phyloP scores from a whole-genome alignment of 352 stramenopile species.

The Globisporangium mamillatum region DNA sequence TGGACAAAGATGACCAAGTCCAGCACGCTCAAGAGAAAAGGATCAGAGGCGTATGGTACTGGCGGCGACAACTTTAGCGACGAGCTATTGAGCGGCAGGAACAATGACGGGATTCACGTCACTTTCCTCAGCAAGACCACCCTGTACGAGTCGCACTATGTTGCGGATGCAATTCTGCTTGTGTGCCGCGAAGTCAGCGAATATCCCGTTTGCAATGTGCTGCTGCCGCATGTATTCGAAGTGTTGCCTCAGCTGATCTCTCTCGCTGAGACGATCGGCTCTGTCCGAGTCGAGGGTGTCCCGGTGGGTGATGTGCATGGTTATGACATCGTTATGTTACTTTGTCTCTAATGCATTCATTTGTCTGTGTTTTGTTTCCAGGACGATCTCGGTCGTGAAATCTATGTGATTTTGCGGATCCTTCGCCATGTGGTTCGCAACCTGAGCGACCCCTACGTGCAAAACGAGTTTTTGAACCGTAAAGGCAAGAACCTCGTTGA shows the following conservation, averaged over 20 bases:
- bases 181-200: conserved; percentile 62
- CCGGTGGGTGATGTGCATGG: conserved; percentile 35
- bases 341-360: background rate
- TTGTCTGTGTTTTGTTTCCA: conserved; percentile 19
- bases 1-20: conserved; percentile 56
- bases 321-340: background rate
- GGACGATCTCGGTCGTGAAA: conserved; percentile 65
- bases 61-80: background rate
- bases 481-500: conserved; percentile 42
- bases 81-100: conserved; percentile 25
- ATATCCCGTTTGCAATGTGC: conserved; percentile 33
- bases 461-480: conserved; percentile 49
- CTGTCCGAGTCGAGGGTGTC: conserved; percentile 59
- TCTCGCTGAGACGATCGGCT: conserved; percentile 63
- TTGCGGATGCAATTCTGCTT: conserved; percentile 63
- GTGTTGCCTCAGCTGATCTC: conserved; percentile 50
- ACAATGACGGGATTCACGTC: conserved; percentile 52
- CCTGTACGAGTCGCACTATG: conserved; percentile 61
- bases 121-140: conserved; percentile 58
- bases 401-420: conserved; percentile 69
- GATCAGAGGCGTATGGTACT: conserved; percentile 16
- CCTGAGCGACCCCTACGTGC: conserved; percentile 43
- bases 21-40: conserved; percentile 36
- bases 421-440: conserved; percentile 59
- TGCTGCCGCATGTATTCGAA: conserved; percentile 63